These are phyloP conservation scores for Tephrocybe sp. DNA, from an alignment of 768 basidiomycete species.

Conservation along the genomic window DNA sequence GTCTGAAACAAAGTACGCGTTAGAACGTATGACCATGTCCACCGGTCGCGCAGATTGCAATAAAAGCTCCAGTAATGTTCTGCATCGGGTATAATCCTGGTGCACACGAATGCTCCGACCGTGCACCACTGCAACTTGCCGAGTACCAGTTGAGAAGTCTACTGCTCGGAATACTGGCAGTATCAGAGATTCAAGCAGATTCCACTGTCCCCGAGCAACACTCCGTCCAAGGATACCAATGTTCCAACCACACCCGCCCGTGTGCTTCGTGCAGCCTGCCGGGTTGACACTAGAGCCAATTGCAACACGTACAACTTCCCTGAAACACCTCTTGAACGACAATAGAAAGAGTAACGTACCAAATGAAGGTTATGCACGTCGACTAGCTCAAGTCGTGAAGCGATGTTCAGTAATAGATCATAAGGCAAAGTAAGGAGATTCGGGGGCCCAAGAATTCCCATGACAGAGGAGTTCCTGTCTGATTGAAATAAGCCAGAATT, in stretches of 20 bases:
- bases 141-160: too few relatives aligned
- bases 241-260: too few relatives aligned
- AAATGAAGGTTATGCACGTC: conserved; percentile 62
- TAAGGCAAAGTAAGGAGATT: conserved; percentile 52
- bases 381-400: conserved; percentile 54
- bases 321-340: too few relatives aligned
- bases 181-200: too few relatives aligned
- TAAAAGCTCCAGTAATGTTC: background rate
- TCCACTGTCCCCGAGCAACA: too few relatives aligned
- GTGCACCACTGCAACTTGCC: too few relatives aligned
- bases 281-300: too few relatives aligned
- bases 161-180: too few relatives aligned
- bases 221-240: too few relatives aligned
- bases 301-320: too few relatives aligned
- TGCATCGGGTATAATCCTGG: background rate
- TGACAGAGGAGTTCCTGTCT: background rate
- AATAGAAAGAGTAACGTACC: conserved; percentile 47
- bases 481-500: background rate
- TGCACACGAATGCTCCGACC: background rate
- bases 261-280: too few relatives aligned
- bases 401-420: conserved; percentile 68
- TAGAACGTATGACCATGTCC: background rate
- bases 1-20: conserved; percentile 39
- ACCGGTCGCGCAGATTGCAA: too few relatives aligned
- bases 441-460: conserved; percentile 8